phyloP scores from a whole-genome alignment of 2,329 filamentous ascomycete species.

The Penicillium sp. region DNA sequence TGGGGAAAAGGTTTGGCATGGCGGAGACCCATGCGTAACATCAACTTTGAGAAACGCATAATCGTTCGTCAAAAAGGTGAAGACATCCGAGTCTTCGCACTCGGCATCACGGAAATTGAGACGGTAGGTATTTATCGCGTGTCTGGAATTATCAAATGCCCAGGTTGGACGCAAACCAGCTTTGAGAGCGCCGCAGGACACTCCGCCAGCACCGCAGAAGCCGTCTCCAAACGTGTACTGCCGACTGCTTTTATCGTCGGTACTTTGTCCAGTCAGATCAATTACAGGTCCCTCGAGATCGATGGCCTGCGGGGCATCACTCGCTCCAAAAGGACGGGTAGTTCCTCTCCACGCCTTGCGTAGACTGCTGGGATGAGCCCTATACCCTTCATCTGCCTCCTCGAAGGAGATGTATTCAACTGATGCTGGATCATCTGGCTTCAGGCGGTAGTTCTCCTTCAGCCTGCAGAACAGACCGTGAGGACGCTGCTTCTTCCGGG shows the following conservation, averaged over 20 bases:
- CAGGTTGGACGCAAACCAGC: conserved; percentile 56
- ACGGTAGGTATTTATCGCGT: conserved; percentile 51
- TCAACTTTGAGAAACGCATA: conserved; percentile 46
- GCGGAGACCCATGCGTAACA: conserved; percentile 65
- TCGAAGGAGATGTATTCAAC: no score
- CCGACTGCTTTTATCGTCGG: no score
- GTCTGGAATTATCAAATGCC: conserved; percentile 54
- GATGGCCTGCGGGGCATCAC: no score
- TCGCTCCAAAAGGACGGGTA: no score
- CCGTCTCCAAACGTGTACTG: conserved; percentile 65
- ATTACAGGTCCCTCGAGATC: conserved; percentile 10
- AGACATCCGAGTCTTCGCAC: conserved; percentile 38
- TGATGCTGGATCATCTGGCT: no score
- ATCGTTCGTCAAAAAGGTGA: conserved; percentile 34
- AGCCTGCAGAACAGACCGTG: no score
- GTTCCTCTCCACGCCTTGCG: no score
- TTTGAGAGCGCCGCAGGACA: conserved; percentile 53
- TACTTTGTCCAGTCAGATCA: conserved; percentile 24
- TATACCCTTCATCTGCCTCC: no score
- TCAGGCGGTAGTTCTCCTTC: no score
- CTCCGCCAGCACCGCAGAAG: conserved; percentile 66
- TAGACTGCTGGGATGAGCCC: no score
- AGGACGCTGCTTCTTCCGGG: no score
- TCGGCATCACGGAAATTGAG: conserved; percentile 47
- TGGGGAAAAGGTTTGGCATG: conserved; percentile 67